Conservation (phyloP, 306 rosid species). For the Inga leiocalycina region DNA sequence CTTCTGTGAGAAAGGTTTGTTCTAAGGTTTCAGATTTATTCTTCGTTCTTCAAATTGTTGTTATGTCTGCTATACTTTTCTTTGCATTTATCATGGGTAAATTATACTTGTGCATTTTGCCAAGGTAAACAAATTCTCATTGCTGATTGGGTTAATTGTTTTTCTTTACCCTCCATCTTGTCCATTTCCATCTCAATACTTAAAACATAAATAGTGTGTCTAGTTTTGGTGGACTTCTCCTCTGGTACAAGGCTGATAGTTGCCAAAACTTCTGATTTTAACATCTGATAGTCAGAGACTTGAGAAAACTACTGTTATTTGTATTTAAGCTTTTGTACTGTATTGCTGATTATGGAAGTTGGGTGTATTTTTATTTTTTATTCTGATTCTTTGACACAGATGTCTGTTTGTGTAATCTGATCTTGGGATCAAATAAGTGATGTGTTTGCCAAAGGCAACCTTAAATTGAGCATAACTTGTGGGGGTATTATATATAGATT, state of each 20-base stretch:
- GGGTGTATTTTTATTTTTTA: background rate
- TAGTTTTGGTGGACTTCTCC: background rate
- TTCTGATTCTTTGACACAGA: background rate
- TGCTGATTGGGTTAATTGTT: background rate
- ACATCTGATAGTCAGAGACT: background rate
- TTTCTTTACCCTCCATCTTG: background rate
- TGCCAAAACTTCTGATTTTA: background rate
- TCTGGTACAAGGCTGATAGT: background rate
- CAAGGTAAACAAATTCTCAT: background rate
- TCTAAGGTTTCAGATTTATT: conserved; percentile 3
- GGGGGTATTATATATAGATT: background rate
- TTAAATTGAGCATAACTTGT: background rate
- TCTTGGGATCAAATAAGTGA: background rate
- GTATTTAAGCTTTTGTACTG: background rate
- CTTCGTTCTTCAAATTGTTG: background rate
- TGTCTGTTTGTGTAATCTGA: background rate
- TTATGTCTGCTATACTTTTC: background rate
- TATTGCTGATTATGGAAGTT: background rate
- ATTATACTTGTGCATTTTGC: background rate
- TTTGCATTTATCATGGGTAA: background rate
- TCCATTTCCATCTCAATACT: background rate
- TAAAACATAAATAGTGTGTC: background rate
- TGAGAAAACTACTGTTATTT: background rate
- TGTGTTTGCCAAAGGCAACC: background rate
- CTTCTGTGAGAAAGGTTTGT: conserved; percentile 53